Conservation (phyloP, 306 rosid species). For the Oxytropis ochrocephala region DNA sequence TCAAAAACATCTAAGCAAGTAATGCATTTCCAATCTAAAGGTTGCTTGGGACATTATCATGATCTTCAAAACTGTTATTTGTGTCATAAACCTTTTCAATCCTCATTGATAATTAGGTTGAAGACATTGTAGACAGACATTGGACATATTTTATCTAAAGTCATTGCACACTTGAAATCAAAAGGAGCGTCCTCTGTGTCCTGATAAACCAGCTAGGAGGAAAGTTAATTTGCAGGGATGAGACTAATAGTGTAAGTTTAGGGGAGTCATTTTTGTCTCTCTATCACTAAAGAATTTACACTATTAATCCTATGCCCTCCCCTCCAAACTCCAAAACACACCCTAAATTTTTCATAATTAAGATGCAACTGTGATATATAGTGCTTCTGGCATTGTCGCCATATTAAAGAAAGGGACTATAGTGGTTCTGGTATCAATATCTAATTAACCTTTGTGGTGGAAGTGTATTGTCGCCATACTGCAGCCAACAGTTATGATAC, state of each 20-base stretch:
- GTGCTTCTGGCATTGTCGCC: too few relatives aligned
- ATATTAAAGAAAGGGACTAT: neutral
- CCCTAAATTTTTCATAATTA: too few relatives aligned
- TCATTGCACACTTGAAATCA: slow-evolving; percentile 49
- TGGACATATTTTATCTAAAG: slow-evolving; percentile 56
- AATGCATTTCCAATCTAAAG: too few relatives aligned
- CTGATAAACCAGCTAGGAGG: slow-evolving; percentile 66
- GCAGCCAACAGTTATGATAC: neutral
- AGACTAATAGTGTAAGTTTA: too few relatives aligned
- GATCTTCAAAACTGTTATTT: too few relatives aligned
- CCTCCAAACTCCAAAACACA: too few relatives aligned
- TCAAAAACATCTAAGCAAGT: too few relatives aligned
- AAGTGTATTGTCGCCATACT: neutral
- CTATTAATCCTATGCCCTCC: too few relatives aligned
- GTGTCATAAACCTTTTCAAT: neutral
- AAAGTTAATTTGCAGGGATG: slow-evolving; percentile 53
- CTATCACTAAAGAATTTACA: too few relatives aligned
- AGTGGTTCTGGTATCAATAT: neutral
- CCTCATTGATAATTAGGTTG: slow-evolving; percentile 45
- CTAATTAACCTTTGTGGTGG: neutral
- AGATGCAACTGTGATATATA: too few relatives aligned
- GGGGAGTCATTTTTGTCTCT: too few relatives aligned
- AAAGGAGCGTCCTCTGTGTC: slow-evolving; percentile 85
- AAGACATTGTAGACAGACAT: slow-evolving; percentile 79
- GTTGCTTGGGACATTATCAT: too few relatives aligned